phyloP scores from a whole-genome alignment of 768 basidiomycete genomes.

The Grammothele lineata region DNA sequence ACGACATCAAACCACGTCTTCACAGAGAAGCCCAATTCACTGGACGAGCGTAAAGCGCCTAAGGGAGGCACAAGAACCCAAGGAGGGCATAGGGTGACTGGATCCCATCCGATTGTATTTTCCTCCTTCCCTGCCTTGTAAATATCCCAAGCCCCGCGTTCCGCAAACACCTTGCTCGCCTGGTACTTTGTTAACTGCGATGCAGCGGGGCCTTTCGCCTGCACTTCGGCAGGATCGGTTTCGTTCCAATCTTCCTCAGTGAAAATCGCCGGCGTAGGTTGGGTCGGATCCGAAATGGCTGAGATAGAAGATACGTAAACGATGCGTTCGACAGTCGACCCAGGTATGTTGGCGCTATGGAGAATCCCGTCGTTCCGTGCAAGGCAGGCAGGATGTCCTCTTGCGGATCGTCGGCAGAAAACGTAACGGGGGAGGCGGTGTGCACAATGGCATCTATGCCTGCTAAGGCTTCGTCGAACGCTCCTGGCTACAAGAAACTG shows the following conservation, averaged over 20 bases:
- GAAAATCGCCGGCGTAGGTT: constrained; percentile 24
- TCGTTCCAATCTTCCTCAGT: constrained; percentile 62
- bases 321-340: constrained; percentile 32
- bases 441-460: constrained; percentile 60
- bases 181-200: constrained; percentile 41
- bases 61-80: constrained; percentile 24
- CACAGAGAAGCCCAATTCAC: too few relatives aligned
- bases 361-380: constrained; percentile 58
- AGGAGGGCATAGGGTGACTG: constrained; percentile 50
- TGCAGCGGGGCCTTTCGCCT: constrained; percentile 46
- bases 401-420: constrained; percentile 37
- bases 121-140: constrained; percentile 24
- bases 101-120: constrained; percentile 45
- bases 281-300: constrained; percentile 26
- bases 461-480: constrained; percentile 75
- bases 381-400: constrained; percentile 70
- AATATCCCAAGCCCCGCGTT: constrained; percentile 51
- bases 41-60: too few relatives aligned
- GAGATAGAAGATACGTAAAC: constrained; percentile 58
- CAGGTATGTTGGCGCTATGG: neutral
- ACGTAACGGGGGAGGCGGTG: constrained; percentile 25
- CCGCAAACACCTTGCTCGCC: constrained; percentile 55
- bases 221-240: constrained; percentile 37
- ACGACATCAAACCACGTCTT: too few relatives aligned
- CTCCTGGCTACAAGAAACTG: constrained; percentile 58